Conservation (phyloP, 2,329 filamentous ascomycete species). For the Aspergillus luchuensis region DNA sequence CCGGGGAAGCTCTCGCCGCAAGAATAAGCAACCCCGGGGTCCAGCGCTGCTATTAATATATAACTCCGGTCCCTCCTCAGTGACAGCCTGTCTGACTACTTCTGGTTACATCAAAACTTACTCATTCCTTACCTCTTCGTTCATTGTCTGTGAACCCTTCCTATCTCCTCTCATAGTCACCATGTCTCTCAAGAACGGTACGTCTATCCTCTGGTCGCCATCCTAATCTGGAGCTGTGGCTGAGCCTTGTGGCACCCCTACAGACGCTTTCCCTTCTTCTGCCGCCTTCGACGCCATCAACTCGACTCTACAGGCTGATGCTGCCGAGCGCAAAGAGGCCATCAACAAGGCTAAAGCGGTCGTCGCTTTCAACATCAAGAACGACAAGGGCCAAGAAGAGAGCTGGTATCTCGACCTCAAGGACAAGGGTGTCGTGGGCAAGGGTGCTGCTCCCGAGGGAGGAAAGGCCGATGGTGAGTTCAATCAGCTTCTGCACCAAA, state of each 20-base stretch:
- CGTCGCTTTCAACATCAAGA: conserved; percentile 92
- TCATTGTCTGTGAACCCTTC: conserved; percentile 3
- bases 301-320: conserved; percentile 65
- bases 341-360: conserved; percentile 85
- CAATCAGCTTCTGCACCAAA: not conserved
- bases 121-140: conserved; percentile 1
- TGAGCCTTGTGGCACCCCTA: conserved; percentile 13
- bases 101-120: conserved; percentile 13
- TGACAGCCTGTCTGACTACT: not conserved
- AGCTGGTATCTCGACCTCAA: conserved; percentile 97
- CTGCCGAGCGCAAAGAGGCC: conserved; percentile 78
- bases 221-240: not conserved
- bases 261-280: conserved; percentile 85
- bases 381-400: conserved; percentile 73
- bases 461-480: conserved; percentile 78
- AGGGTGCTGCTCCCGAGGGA: conserved; percentile 67
- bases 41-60: conserved; percentile 24
- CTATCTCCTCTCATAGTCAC: conserved; percentile 30
- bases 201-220: conserved; percentile 26
- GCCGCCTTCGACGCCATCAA: conserved; percentile 89
- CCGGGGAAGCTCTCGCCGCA: conserved; percentile 28
- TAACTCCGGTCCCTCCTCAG: conserved; percentile 19
- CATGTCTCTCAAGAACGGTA: conserved; percentile 77
- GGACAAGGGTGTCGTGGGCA: conserved; percentile 78
- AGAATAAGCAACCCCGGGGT: conserved; percentile 16